Percentiles rank a stretch among this genome's conserved stretches.
phyloP scores from a whole-genome alignment of 1,284 basidiomycete genomes.

The Schizophyllum amplum region DNA sequence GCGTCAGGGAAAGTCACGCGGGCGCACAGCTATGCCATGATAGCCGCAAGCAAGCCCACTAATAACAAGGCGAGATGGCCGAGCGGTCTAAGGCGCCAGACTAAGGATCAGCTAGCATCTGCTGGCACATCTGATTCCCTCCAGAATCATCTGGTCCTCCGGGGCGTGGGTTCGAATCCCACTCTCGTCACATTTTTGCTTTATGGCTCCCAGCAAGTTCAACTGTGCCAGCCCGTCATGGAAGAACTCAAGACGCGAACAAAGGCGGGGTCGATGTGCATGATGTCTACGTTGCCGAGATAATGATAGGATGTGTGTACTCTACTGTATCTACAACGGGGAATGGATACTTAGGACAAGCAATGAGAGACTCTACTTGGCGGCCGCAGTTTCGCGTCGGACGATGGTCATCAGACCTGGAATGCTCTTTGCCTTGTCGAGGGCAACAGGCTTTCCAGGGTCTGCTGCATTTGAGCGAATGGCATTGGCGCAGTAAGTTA shows the following conservation, averaged over 20 bases:
- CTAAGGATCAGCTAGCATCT: conserved; percentile 27
- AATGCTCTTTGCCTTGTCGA: conserved; percentile 41
- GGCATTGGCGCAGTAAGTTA: conserved; percentile 51
- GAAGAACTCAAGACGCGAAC: too few species aligned
- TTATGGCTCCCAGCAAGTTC: background rate
- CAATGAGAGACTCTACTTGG: background rate
- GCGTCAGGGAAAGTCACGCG: background rate
- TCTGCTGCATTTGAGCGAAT: conserved; percentile 35
- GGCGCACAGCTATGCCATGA: too few species aligned
- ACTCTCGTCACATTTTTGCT: conserved; percentile 36
- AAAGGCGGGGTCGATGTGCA: too few species aligned
- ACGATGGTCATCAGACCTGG: conserved; percentile 61
- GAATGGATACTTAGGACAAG: too few species aligned
- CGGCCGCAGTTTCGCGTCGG: background rate
- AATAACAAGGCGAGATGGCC: conserved; percentile 49
- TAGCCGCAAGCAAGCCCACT: too few species aligned
- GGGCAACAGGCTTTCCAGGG: conserved; percentile 43
- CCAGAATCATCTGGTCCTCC: conserved; percentile 46
- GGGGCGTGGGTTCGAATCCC: conserved; percentile 69
- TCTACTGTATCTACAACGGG: too few species aligned
- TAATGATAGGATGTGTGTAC: too few species aligned
- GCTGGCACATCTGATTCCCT: too few species aligned
- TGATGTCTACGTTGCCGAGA: too few species aligned
- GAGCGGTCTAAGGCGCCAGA: conserved; percentile 73
- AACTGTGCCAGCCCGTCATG: too few species aligned